A percentile compares a stretch with the other conserved stretches of the same genome.
phyloP scores from a whole-genome alignment of 371 early-diverging fungal genomes.

The Mortierella polycephala region DNA sequence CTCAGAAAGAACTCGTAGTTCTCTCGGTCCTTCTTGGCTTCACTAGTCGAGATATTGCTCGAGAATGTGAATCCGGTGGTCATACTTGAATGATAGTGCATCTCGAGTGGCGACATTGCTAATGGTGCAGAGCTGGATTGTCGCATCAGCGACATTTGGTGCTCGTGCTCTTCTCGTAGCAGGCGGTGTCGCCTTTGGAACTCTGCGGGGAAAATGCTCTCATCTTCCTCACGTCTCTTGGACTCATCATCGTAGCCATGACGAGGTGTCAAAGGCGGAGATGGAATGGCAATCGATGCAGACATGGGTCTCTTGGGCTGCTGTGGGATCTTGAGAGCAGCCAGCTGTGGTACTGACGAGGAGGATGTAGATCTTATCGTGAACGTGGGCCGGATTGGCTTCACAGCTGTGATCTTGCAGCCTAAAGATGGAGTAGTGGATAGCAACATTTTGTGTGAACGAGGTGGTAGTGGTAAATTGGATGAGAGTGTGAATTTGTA shows the following conservation, averaged over 20 bases:
- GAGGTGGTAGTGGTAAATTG: background rate
- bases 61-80: constrained; percentile 45
- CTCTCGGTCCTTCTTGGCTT: constrained; percentile 32
- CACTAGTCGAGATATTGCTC: constrained; percentile 14
- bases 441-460: background rate
- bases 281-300: constrained; percentile 33
- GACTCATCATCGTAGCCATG: background rate
- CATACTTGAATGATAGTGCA: constrained; percentile 1
- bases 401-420: constrained; percentile 17
- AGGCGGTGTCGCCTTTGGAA: constrained; percentile 10
- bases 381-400: constrained; percentile 10
- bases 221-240: background rate
- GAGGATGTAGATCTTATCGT: constrained; percentile 20
- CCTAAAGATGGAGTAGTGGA: background rate
- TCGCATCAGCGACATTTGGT: background rate
- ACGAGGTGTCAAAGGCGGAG: constrained; percentile 36
- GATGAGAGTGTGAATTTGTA: background rate
- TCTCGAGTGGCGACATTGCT: constrained; percentile 26
- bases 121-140: constrained; percentile 39
- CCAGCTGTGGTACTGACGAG: constrained; percentile 16
- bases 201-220: constrained; percentile 6
- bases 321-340: background rate
- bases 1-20: constrained; percentile 38
- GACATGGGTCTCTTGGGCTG: background rate
- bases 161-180: background rate